Conservation (phyloP, 805 yeast genomes). For the Lipomyces lipofer region DNA sequence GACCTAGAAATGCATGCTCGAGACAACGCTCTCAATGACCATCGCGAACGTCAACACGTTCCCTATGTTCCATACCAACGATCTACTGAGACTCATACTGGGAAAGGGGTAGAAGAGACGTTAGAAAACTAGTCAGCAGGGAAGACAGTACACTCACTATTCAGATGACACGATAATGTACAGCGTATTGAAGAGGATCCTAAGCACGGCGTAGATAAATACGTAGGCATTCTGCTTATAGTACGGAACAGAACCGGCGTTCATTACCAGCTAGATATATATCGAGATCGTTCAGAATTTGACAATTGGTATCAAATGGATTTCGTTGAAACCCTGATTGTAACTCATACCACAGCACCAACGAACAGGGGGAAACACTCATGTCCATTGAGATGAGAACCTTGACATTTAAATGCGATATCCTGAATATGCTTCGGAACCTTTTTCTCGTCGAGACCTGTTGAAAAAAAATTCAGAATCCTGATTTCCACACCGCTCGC, state of each 20-base stretch:
- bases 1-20: conserved; percentile 2
- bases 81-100: conserved; percentile 17
- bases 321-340: background rate
- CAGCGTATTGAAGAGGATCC: conserved; percentile 13
- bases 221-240: conserved; percentile 20
- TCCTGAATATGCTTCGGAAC: conserved; percentile 7
- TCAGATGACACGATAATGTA: conserved; percentile 22
- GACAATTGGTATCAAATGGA: background rate
- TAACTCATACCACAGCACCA: conserved; percentile 17
- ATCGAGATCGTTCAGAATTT: too few relatives aligned
- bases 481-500: background rate
- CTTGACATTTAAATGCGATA: conserved; percentile 19
- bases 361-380: conserved; percentile 25
- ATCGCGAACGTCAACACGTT: conserved; percentile 21
- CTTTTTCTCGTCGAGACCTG: conserved; percentile 11
- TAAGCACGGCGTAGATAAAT: conserved; percentile 11
- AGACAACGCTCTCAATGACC: conserved; percentile 19
- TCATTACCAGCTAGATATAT: conserved; percentile 15
- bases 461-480: background rate
- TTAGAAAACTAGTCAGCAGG: background rate
- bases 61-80: conserved; percentile 23
- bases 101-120: background rate
- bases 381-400: conserved; percentile 21
- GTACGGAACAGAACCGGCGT: conserved; percentile 9
- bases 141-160: background rate